Base-by-base conservation (phyloP, 257 asterid genomes). In the Euphrasia confusa region DNA sequence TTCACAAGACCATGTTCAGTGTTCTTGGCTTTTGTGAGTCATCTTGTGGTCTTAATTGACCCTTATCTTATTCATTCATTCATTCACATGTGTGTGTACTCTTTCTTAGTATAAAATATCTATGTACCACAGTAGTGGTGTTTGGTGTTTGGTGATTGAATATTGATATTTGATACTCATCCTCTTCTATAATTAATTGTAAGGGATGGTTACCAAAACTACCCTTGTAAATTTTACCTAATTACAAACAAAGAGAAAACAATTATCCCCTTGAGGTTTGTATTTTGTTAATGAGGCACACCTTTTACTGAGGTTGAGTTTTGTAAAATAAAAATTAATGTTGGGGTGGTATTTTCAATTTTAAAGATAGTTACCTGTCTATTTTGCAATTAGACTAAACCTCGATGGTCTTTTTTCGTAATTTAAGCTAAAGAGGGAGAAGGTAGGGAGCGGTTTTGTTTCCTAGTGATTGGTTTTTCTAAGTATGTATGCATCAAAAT, bases 1-100 rank as follows among this genome's bases (percentile, higher is more conserved):
- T 50, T 57, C 40, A 48, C 15, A 18, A 44, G 61, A 64, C 64
- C 59, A 68, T 27, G 68, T 54, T 14, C 26, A 7, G 9, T 21
- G 58, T 58, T 47, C 63, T 33, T 69, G 63, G 60, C 56, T 60
- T 63, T 56, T 30, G 2, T 45, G 57, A 35, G 54, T 50, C 10
- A 37, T 37, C 42, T 9, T 69, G 66, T 63, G 26, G 66, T 67
- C 42, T 30, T 9, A 15, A 24, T 54, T 15, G 67, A 8, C 58
- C 24, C 48, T 64, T 17, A 55, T 40, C 68, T 28, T 54, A 32
- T 14, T 58, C 5, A 30, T 30, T 54, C 39, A 39, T 18, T 17
- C 50, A 33, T 59, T 21, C 48, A 58, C 55, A 44, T 58, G 49
- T 54, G 15, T 45, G 24, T 21, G 24, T 21, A 11, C 15, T 45